Conservation (phyloP, 139 green algal species). For the Micractinium sp. region DNA sequence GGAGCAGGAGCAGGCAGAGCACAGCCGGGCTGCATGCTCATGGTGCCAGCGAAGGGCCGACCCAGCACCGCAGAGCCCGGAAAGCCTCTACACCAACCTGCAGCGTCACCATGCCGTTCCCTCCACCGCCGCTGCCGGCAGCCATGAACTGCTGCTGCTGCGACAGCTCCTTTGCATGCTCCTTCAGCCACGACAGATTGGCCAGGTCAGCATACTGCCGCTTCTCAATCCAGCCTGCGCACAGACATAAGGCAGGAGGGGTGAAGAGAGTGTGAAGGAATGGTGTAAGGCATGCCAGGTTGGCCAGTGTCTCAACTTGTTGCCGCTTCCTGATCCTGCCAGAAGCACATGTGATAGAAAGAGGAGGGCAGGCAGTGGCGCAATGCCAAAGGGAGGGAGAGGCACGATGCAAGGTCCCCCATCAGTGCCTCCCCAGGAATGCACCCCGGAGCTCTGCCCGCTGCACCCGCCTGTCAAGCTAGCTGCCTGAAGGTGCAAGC, state of each 20-base stretch:
- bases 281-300: not conserved
- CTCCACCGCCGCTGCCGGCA: not conserved
- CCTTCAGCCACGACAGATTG: constrained; percentile 37
- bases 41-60: too few species aligned
- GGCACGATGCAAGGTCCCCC: too few species aligned
- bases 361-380: too few species aligned
- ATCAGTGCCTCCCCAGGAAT: too few species aligned
- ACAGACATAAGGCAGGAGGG: too few species aligned
- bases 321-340: not conserved
- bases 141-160: constrained; percentile 24
- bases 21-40: too few species aligned
- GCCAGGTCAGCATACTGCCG: constrained; percentile 18
- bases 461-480: too few species aligned
- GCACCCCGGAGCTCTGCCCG: too few species aligned
- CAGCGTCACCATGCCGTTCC: not conserved
- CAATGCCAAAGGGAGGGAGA: too few species aligned
- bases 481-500: too few species aligned
- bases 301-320: not conserved
- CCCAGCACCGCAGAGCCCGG: not conserved
- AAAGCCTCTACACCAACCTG: not conserved
- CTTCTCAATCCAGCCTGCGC: constrained; percentile 34
- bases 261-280: not conserved
- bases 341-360: not conserved
- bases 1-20: not conserved
- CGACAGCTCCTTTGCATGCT: constrained; percentile 8